Evolutionary conservation across 2,329 filamentous ascomycete genomes (phyloP), one percentile per base, ranked within the genome.

Genomic region (Alternaria postmessia): DNA sequence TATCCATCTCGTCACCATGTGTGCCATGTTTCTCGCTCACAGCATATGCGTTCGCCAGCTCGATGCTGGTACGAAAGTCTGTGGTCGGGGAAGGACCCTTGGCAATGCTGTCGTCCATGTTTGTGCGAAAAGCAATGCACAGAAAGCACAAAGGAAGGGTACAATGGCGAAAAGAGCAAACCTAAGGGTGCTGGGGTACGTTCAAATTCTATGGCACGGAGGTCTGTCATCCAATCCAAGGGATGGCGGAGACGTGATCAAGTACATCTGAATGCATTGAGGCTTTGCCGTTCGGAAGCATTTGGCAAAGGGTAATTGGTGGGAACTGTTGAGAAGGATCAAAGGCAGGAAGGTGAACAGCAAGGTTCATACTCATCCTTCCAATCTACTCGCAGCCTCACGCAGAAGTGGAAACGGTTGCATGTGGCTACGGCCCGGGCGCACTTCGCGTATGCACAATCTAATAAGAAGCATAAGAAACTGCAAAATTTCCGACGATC

Each of bases 1-100:
- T 68, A 32, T 68, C 65, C 4, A 22, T 49, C n/a, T 58, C 54
- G 56, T 69, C 68, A 2, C 55, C 28, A 9, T 18, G 47, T 14
- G 54, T 57, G 24, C 54, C 54, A 53, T 57, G 3, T 30, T 53
- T 57, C 18, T 53, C 48, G 32, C 32, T 43, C 9, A 46, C 54
- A n/a, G 48, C 48, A 20, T 18, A 7, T 5, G 24, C 20, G 9
- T 39, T 52, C 3, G 47, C 48, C 26, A 54, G 34, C 20, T 46
- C 53, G 30, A 59, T 36, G 24, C 57, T 59, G 36, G 8, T 42
- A 14, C 28, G 54, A 14, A 38, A 59, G 24, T 22, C 4, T 24
- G 28, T 38, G 11, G 22, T 38, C 12, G 51, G 43, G 9, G 32
- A 43, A 49, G 39, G 57, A 51, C 52, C 57, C 20, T 59, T 59